Conservation (phyloP, 2,329 filamentous ascomycete species). For the Aspergillus ruber region DNA sequence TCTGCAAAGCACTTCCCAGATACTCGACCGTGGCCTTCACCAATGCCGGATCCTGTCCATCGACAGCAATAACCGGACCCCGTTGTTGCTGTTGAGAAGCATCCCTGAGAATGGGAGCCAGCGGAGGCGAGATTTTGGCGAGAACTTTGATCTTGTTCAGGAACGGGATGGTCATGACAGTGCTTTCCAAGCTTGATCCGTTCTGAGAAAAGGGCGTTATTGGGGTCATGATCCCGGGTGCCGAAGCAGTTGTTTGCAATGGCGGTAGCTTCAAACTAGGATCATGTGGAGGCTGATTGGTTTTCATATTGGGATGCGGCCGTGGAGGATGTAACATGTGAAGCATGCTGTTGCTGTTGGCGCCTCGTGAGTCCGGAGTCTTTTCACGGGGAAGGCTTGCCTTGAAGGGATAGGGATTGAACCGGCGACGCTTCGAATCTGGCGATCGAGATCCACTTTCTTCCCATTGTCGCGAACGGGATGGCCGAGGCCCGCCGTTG, state of each 20-base stretch:
- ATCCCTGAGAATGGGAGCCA: slow-evolving; percentile 36
- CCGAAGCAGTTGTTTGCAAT: slow-evolving; percentile 38
- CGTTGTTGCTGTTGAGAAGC: slow-evolving; percentile 43
- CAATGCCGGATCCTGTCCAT: slow-evolving; percentile 62
- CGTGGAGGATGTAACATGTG: slow-evolving; percentile 53
- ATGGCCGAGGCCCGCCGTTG: slow-evolving; percentile 16
- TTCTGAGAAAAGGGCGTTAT: slow-evolving; percentile 25
- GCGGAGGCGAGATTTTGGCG: slow-evolving; percentile 65
- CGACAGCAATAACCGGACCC: slow-evolving; percentile 77
- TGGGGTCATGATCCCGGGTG: slow-evolving; percentile 14
- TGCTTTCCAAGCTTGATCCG: slow-evolving; percentile 54
- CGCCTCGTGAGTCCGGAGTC: slow-evolving; percentile 25
- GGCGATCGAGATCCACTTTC: slow-evolving; percentile 40
- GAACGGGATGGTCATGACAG: slow-evolving; percentile 70
- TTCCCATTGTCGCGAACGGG: slow-evolving; percentile 23
- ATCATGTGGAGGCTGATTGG: slow-evolving; percentile 35
- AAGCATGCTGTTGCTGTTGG: slow-evolving; percentile 21
- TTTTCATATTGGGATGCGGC: slow-evolving; percentile 24
- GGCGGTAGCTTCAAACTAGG: slow-evolving; percentile 49
- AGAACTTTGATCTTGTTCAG: slow-evolving; percentile 71
- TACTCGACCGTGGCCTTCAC: slow-evolving; percentile 61
- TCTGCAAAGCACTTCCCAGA: slow-evolving; percentile 50
- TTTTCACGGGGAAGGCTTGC: slow-evolving; percentile 34
- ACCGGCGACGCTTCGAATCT: slow-evolving; percentile 59
- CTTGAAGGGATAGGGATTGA: slow-evolving; percentile 42